Base-by-base conservation (phyloP, 306 rosid genomes). In the Dryas drummondii region DNA sequence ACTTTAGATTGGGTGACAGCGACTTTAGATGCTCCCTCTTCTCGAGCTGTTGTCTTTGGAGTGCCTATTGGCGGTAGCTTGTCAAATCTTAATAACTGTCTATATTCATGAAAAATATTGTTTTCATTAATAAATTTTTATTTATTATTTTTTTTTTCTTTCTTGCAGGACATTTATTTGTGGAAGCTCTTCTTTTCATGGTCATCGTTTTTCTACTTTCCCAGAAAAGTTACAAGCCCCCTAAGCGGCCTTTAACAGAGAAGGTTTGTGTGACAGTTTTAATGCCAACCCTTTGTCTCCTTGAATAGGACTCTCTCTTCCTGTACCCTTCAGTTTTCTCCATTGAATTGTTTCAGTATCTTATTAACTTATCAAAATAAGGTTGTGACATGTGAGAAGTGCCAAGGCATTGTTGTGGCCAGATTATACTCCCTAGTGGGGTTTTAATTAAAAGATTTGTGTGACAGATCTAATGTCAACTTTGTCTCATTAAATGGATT, bases 221-320 rank as follows among this genome's bases (percentile, higher is more conserved):
- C 55, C 97, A 88, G 85, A 94, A 94, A 78, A 94, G 99, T 87
- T 94, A 94, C 91, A 94, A 87, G 81, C 99, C 97, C 54, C 99
- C 99, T 46, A 94, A 90, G 79, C 85, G 97, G 76, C 99, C 99
- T 53, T 82, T 94, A 72, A 84, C 93, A 15, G 78, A 85, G 82
- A 87, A 92, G 99, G 99, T 94, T 75, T 12, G 90, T 81, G 76
- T 74, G 40, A 62, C 41, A 17, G 5, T 53, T 46, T 51, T 72
- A 46, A 9, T 13, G 3, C 37, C 60, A 52, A 49, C 26, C 70
- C 40, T 12, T 55, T 53, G 40, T 9, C 56, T 46, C 17, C 17
- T 50, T 59, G 47, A 63, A 70, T 49, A 55, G 46, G 46, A 45
- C 16, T 63, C 22, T 68, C 2, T 22, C 22, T 66, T 47, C 12